These are phyloP conservation scores for Yarrowia bubula DNA, from an alignment of 805 yeast genomes.

Conservation along the genomic window DNA sequence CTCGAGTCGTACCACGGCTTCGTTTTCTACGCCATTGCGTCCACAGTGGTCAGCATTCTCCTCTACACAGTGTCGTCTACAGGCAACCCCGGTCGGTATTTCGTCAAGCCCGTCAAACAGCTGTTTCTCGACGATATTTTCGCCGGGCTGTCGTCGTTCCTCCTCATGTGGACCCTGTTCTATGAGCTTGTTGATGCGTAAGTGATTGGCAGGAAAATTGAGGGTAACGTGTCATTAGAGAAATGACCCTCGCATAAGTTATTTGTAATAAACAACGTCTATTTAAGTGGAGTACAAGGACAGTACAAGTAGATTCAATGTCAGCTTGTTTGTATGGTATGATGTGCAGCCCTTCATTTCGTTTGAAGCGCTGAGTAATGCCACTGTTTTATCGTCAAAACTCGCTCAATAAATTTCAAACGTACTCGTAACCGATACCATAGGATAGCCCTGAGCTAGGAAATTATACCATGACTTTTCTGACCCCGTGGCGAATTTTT, in stretches of 20 bases:
- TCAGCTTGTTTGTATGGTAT: too few species aligned
- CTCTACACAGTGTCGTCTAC: slow-evolving; percentile 42
- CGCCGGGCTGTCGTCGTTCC: slow-evolving; percentile 51
- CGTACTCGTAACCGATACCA: too few species aligned
- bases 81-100: slow-evolving; percentile 43
- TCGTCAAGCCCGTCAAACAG: slow-evolving; percentile 43
- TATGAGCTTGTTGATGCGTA: slow-evolving; percentile 47
- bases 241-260: not conserved
- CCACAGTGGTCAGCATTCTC: slow-evolving; percentile 39
- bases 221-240: not conserved
- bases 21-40: slow-evolving; percentile 43
- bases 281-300: too few species aligned
- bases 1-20: slow-evolving; percentile 53
- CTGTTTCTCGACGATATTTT: slow-evolving; percentile 47
- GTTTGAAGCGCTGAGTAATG: too few species aligned
- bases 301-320: too few species aligned
- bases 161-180: slow-evolving; percentile 59
- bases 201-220: not conserved
- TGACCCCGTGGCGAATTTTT: too few species aligned
- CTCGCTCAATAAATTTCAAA: too few species aligned
- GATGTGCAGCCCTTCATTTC: too few species aligned
- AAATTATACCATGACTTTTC: too few species aligned
- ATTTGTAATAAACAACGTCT: not conserved
- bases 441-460: too few species aligned
- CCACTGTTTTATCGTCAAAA: too few species aligned